Percentiles rank a stretch among this genome's conserved stretches.
Conservation (phyloP, 2,329 filamentous ascomycete genomes). For the Dendrostoma leiphaemia region DNA sequence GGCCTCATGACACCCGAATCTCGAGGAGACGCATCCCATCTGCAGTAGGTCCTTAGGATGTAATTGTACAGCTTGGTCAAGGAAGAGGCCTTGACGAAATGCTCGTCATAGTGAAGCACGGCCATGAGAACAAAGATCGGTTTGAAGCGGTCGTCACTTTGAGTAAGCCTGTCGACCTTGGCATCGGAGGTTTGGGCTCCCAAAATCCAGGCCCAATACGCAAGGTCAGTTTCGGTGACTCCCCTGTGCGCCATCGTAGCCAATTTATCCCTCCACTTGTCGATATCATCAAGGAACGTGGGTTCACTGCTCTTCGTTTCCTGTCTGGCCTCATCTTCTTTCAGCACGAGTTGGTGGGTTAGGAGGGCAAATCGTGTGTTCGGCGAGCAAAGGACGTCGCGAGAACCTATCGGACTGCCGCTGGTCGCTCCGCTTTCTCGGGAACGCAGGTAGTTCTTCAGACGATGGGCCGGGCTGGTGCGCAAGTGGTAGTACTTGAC, state of each 20-base stretch:
- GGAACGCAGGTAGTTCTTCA: slow-evolving; percentile 1
- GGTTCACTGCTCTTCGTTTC: slow-evolving; percentile 21
- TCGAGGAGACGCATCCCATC: slow-evolving; percentile 13
- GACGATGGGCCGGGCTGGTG: slow-evolving; percentile 10
- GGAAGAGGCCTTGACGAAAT: slow-evolving; percentile 28
- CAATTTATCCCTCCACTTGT: slow-evolving; percentile 31
- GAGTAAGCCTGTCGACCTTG: slow-evolving; percentile 34
- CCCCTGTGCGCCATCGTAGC: slow-evolving; percentile 31
- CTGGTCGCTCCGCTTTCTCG: not conserved
- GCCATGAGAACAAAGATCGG: slow-evolving; percentile 39
- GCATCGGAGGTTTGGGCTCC: slow-evolving; percentile 32
- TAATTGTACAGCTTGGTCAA: slow-evolving; percentile 33
- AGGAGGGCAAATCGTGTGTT: slow-evolving; percentile 26
- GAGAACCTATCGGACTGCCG: slow-evolving; percentile 3
- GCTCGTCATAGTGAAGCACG: slow-evolving; percentile 34
- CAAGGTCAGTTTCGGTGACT: slow-evolving; percentile 31
- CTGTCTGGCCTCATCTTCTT: slow-evolving; percentile 22
- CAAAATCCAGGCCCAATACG: slow-evolving; percentile 42
- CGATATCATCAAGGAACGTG: slow-evolving; percentile 21
- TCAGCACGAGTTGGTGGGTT: slow-evolving; percentile 24
- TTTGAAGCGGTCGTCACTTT: slow-evolving; percentile 30
- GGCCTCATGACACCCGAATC: slow-evolving; percentile 14
- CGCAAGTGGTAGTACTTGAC: not conserved
- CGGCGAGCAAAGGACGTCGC: slow-evolving; percentile 19
- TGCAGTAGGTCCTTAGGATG: slow-evolving; percentile 24